Evolutionary conservation across 2,329 filamentous ascomycete genomes (phyloP), one percentile per base, ranked within the genome.

Genomic region (Botrytis cinerea): DNA sequence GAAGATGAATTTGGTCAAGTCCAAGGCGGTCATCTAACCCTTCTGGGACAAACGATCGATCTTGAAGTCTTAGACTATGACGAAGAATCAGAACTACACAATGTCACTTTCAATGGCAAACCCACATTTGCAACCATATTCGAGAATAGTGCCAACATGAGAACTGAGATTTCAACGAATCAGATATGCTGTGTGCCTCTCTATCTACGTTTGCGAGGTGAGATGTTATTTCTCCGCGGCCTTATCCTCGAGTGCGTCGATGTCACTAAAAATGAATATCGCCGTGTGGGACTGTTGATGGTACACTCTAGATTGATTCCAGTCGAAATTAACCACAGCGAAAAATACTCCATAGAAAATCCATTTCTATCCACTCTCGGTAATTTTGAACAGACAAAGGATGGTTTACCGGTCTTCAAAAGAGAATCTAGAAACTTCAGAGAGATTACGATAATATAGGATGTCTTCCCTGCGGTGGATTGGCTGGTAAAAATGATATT

Each of bases 271-370:
- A 25, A 38, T 4, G 32, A 6, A 10, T 60, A 60, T 60, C 57
- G 32, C 0, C 57, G 57, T 22, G 32, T 35, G 18, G 57, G 57
- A 32, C 4, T 59, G 9, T 35, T 59, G 28, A 0, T 32, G 9
- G 1, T 25, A 25, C 46, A 4, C 8, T 25, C 8, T 25, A 12
- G 4, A 25, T 0, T 0, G 1, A 48, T 48, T 5, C 9, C 46
- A 48, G 1, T 48, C 46, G 20, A 10, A 48, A 25, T 1, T 10
- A 14, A 2, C 2, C 2, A 28, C 18, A 32, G 6, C 16, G 16
- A 16, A 3, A 6, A 59, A 20, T 1, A 32, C 9, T 32, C 9
- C 12, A 16, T 35, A 4, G 4, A 60, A 22, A 32, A 60, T 16
- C 32, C 57, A 60, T 25, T 38, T 5, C 18, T 25, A 12, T 25